These are phyloP conservation scores for Ascochyta rabiei DNA, from an alignment of 2,329 filamentous ascomycete genomes.

Conservation along the genomic window DNA sequence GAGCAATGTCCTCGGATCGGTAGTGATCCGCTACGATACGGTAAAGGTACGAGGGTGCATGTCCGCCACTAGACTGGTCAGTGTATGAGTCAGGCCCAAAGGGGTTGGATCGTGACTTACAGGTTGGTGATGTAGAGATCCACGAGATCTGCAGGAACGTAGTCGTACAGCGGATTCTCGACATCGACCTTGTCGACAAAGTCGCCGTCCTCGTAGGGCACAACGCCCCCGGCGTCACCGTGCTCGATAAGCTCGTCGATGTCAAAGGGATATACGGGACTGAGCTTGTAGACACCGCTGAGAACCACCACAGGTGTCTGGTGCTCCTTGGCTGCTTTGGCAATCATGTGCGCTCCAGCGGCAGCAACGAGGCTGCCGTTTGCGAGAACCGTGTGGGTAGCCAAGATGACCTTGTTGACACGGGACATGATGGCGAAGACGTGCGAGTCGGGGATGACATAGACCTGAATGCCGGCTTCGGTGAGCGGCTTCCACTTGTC, in stretches of 20 bases:
- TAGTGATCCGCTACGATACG: slow-evolving; percentile 78
- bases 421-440: slow-evolving; percentile 93
- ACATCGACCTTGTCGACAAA: slow-evolving; percentile 80
- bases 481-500: slow-evolving; percentile 77
- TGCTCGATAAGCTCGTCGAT: slow-evolving; percentile 84
- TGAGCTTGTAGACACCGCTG: slow-evolving; percentile 91
- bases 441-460: slow-evolving; percentile 82
- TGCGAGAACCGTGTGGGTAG: slow-evolving; percentile 83
- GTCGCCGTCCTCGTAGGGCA: slow-evolving; percentile 78
- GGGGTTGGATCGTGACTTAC: slow-evolving; percentile 55
- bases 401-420: slow-evolving; percentile 93
- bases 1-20: slow-evolving; percentile 71
- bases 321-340: slow-evolving; percentile 81
- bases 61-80: slow-evolving; percentile 60
- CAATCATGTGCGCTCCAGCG: slow-evolving; percentile 81
- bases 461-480: slow-evolving; percentile 78
- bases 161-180: slow-evolving; percentile 80
- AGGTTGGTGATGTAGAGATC: slow-evolving; percentile 87
- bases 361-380: slow-evolving; percentile 87
- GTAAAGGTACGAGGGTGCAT: slow-evolving; percentile 74
- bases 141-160: slow-evolving; percentile 76
- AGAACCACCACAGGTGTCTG: slow-evolving; percentile 86
- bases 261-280: slow-evolving; percentile 85
- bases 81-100: neutral
- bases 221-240: slow-evolving; percentile 77